Percentiles rank a stretch among this genome's conserved stretches.
Conservation (phyloP, 2,329 filamentous ascomycete genomes). For the Huntiella bhutanensis region DNA sequence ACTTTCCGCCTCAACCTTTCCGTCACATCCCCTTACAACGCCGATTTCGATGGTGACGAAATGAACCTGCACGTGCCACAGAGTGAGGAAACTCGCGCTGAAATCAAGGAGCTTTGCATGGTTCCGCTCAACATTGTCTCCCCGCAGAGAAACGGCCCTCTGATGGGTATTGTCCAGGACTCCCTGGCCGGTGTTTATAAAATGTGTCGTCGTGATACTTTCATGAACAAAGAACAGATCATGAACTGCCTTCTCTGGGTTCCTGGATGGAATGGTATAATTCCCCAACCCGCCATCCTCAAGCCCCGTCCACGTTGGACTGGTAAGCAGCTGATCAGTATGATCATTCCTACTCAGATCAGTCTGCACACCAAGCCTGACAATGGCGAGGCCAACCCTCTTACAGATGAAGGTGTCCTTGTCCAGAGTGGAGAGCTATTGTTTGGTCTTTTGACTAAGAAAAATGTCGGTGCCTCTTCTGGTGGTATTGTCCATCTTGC, state of each 20-base stretch:
- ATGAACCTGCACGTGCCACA: constrained; percentile 99
- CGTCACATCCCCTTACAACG: constrained; percentile 96
- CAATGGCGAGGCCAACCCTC: constrained; percentile 37
- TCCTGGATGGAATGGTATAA: constrained; percentile 88
- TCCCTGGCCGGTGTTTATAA: constrained; percentile 95
- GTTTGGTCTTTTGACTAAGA: constrained; percentile 83
- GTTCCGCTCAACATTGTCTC: constrained; percentile 98
- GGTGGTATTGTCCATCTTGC: constrained; percentile 90
- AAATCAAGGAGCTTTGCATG: constrained; percentile 85
- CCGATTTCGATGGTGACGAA: constrained; percentile 98
- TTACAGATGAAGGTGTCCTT: constrained; percentile 59
- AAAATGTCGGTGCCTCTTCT: constrained; percentile 73
- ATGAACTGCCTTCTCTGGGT: constrained; percentile 98
- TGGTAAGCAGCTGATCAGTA: constrained; percentile 90
- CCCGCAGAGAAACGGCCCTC: constrained; percentile 82
- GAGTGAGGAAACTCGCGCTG: constrained; percentile 86
- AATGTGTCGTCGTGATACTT: constrained; percentile 79
- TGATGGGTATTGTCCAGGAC: constrained; percentile 99
- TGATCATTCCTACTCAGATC: constrained; percentile 75
- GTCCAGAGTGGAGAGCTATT: constrained; percentile 78
- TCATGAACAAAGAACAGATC: constrained; percentile 74
- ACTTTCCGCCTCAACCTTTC: constrained; percentile 96
- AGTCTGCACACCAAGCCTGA: constrained; percentile 55
- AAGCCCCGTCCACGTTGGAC: constrained; percentile 91
- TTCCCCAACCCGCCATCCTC: constrained; percentile 81